Evolutionary conservation across 805 yeast species (phyloP).

Genomic region (Saturnispora bothae): DNA sequence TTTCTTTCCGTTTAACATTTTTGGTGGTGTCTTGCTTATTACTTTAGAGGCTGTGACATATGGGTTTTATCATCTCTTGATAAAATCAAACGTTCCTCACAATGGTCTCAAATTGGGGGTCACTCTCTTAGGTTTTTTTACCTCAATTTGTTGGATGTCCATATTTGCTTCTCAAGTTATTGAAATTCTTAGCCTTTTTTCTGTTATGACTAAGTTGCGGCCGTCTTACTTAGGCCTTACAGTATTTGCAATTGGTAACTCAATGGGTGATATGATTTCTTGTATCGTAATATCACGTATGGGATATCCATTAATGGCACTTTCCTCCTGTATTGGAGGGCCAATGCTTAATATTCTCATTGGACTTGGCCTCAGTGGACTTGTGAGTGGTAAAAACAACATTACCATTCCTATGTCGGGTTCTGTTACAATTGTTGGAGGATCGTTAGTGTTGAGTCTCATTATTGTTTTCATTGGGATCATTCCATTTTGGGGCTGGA

Average conservation of each 20-base stretch:
- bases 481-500: constrained; percentile 35
- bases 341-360: constrained; percentile 70
- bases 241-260: constrained; percentile 84
- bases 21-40: neutral
- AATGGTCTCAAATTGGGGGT: constrained; percentile 17
- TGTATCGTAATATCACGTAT: constrained; percentile 68
- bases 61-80: constrained; percentile 15
- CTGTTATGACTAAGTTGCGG: constrained; percentile 48
- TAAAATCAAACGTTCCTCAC: constrained; percentile 15
- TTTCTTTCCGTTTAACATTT: constrained; percentile 11
- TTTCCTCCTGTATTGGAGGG: constrained; percentile 94
- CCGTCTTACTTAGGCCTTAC: constrained; percentile 83
- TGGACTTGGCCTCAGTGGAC: constrained; percentile 72
- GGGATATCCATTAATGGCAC: constrained; percentile 82
- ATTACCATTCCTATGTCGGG: constrained; percentile 25
- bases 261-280: constrained; percentile 81
- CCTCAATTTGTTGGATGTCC: constrained; percentile 61
- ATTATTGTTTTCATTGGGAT: constrained; percentile 26
- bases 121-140: constrained; percentile 50
- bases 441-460: constrained; percentile 30
- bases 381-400: constrained; percentile 30
- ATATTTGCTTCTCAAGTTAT: constrained; percentile 63
- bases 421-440: constrained; percentile 32
- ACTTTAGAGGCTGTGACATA: constrained; percentile 12
- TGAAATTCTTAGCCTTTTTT: constrained; percentile 47